Evolutionary conservation across 2,329 filamentous ascomycete genomes (phyloP).

Genomic region (Calonectria henricotiae): DNA sequence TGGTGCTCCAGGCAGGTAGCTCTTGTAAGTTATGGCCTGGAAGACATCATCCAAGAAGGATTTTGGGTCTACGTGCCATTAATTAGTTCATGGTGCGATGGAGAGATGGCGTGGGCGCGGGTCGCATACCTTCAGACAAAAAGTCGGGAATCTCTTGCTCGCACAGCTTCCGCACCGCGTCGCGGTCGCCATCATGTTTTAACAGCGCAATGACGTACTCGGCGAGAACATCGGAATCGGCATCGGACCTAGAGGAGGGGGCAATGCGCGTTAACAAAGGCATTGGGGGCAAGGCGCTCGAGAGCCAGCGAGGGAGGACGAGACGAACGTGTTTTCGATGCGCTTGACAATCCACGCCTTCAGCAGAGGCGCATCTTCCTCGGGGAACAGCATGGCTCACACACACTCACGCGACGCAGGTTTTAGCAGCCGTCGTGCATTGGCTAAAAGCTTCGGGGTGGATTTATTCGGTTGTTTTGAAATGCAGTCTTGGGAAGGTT

Average conservation of each 20-base stretch:
- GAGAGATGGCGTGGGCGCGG: not conserved
- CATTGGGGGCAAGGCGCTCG: slow-evolving; percentile 30
- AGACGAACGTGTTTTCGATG: slow-evolving; percentile 80
- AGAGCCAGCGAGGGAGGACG: slow-evolving; percentile 32
- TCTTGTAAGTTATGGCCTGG: slow-evolving; percentile 74
- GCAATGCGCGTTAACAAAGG: slow-evolving; percentile 35
- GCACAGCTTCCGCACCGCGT: slow-evolving; percentile 78
- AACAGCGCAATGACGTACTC: slow-evolving; percentile 88
- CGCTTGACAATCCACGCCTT: slow-evolving; percentile 86
- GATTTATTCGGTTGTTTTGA: not conserved
- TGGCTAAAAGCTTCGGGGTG: not conserved
- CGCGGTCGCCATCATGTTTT: slow-evolving; percentile 77
- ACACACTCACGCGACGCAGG: slow-evolving; percentile 3
- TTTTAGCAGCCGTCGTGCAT: slow-evolving; percentile 31
- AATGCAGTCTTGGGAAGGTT: slow-evolving; percentile 30
- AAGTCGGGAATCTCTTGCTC: slow-evolving; percentile 84
- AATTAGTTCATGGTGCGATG: slow-evolving; percentile 36
- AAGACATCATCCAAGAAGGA: slow-evolving; percentile 82
- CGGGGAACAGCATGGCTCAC: slow-evolving; percentile 72
- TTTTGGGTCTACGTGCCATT: slow-evolving; percentile 55
- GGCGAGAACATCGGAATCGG: slow-evolving; percentile 85
- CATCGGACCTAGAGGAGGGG: slow-evolving; percentile 75
- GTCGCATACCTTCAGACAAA: slow-evolving; percentile 72
- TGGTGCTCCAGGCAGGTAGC: slow-evolving; percentile 72
- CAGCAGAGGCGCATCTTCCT: slow-evolving; percentile 75